Conservation (phyloP, 106 monocot genomes). For the Allium sativum region DNA sequence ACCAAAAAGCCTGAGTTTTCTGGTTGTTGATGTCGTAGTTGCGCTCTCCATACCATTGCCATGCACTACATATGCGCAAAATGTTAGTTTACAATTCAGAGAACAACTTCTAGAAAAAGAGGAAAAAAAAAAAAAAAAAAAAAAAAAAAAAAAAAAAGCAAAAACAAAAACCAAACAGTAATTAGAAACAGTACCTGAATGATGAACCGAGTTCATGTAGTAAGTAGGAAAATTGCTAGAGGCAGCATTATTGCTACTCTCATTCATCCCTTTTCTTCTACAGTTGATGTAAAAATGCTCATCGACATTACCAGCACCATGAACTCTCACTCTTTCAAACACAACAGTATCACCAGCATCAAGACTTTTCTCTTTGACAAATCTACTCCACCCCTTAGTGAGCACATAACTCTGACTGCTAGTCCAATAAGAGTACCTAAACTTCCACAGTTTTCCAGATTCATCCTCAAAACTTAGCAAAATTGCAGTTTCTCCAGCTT, state of each 20-base stretch:
- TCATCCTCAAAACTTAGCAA: slow-evolving; percentile 59
- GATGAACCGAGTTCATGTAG: slow-evolving; percentile 12
- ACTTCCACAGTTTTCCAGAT: slow-evolving; percentile 34
- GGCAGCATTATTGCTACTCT: neutral
- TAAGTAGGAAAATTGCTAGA: neutral
- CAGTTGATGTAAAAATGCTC: slow-evolving; percentile 17
- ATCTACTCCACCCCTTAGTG: slow-evolving; percentile 66
- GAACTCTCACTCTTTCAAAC: slow-evolving; percentile 19
- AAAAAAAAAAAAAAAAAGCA: neutral
- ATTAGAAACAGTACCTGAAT: slow-evolving; percentile 3
- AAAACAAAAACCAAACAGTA: neutral
- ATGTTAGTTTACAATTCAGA: neutral
- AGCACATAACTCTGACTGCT: slow-evolving; percentile 13
- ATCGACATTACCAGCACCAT: neutral
- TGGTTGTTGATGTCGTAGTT: slow-evolving; percentile 3
- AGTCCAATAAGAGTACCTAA: slow-evolving; percentile 70
- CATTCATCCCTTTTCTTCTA: slow-evolving; percentile 1
- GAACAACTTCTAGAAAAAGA: neutral
- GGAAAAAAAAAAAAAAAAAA: neutral
- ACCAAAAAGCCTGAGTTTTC: slow-evolving; percentile 34
- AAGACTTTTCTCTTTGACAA: slow-evolving; percentile 53
- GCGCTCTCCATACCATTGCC: neutral
- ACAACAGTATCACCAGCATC: slow-evolving; percentile 42
- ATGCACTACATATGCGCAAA: neutral
- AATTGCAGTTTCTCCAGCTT: slow-evolving; percentile 43